A percentile compares a stretch with the other conserved stretches of the same genome.
Conservation (phyloP, 1,284 basidiomycete species). For the Trametes versicolor region DNA sequence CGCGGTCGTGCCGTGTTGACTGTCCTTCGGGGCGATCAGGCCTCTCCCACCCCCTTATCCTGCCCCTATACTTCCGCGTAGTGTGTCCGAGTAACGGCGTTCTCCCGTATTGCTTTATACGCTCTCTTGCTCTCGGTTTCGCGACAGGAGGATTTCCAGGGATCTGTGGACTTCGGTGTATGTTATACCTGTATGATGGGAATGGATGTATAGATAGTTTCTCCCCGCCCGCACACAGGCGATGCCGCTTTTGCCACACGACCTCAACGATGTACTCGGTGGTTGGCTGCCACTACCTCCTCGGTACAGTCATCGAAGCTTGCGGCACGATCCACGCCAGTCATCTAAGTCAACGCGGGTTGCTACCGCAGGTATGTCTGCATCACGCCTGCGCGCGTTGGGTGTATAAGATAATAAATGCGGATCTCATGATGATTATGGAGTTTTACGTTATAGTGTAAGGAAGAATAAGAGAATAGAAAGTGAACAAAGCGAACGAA, state of each 20-base stretch:
- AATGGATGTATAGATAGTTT: slow-evolving; percentile 16
- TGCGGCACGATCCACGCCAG: too few relatives aligned
- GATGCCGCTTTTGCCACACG: background rate
- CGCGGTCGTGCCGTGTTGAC: background rate
- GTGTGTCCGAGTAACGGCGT: slow-evolving; percentile 3
- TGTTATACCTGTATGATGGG: background rate
- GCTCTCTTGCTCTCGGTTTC: background rate
- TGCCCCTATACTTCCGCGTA: slow-evolving; percentile 15
- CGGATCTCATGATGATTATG: too few relatives aligned
- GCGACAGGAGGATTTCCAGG: background rate
- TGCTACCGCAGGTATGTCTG: too few relatives aligned
- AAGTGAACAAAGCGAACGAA: too few relatives aligned
- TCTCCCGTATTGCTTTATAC: background rate
- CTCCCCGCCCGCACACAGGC: background rate
- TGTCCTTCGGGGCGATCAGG: background rate
- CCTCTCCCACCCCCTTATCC: slow-evolving; percentile 17
- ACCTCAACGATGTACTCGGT: background rate
- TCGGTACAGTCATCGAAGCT: too few relatives aligned
- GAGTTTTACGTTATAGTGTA: too few relatives aligned
- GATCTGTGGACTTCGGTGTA: background rate
- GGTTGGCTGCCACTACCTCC: too few relatives aligned
- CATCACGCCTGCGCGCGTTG: too few relatives aligned
- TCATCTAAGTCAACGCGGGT: too few relatives aligned
- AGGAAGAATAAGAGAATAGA: too few relatives aligned
- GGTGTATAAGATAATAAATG: too few relatives aligned